These are phyloP conservation scores for Botryobasidium botryosum DNA, from an alignment of 768 basidiomycete genomes.

Conservation along the genomic window DNA sequence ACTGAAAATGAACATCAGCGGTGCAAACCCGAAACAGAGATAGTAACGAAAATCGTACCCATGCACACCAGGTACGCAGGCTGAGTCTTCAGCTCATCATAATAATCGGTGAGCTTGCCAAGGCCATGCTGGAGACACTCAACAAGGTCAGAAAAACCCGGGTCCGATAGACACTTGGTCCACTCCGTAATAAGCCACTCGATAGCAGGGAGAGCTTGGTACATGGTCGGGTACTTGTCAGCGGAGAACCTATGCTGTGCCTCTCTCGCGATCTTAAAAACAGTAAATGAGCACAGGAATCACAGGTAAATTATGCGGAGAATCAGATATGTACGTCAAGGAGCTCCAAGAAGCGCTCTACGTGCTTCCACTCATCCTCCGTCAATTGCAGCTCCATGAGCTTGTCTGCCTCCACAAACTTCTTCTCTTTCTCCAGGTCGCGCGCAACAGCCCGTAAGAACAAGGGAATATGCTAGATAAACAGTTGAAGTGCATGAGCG, in stretches of 20 bases:
- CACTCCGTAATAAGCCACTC: not conserved
- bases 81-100: not conserved
- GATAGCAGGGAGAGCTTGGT: not conserved
- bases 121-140: not conserved
- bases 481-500: too few species aligned
- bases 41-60: too few species aligned
- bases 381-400: not conserved
- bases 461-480: too few species aligned
- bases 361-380: not conserved
- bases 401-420: not conserved
- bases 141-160: not conserved
- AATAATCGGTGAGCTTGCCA: not conserved
- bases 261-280: not conserved
- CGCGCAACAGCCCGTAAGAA: too few species aligned
- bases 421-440: not conserved
- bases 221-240: not conserved
- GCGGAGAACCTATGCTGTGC: not conserved
- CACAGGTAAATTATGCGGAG: not conserved
- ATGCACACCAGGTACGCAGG: not conserved
- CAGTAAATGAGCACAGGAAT: not conserved
- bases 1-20: too few species aligned
- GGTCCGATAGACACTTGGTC: not conserved
- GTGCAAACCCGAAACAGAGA: too few species aligned
- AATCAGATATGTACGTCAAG: not conserved
- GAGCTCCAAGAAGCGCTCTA: not conserved